Conservation (phyloP, 2,329 filamentous ascomycete genomes). For the Aureobasidium mangrovei region DNA sequence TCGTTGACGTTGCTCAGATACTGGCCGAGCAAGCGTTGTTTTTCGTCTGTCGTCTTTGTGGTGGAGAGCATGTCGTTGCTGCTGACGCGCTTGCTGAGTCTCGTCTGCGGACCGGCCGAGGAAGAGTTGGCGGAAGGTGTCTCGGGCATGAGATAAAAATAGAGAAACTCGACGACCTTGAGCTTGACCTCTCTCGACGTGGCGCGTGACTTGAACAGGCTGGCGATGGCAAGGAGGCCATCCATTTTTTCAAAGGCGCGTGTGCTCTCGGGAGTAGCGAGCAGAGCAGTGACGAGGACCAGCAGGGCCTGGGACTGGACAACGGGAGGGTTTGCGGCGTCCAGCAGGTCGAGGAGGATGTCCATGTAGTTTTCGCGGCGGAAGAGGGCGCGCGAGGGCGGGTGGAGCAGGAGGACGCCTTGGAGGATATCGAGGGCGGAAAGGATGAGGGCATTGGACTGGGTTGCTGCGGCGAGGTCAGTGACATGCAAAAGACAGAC, state of each 20-base stretch:
- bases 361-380: conserved; percentile 92
- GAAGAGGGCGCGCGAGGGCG: conserved; percentile 80
- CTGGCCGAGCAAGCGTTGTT: conserved; percentile 66
- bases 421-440: conserved; percentile 83
- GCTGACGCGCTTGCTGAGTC: conserved; percentile 19
- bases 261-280: conserved; percentile 79
- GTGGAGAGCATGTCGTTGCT: background rate
- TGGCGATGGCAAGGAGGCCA: conserved; percentile 83
- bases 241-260: conserved; percentile 88
- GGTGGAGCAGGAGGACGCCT: conserved; percentile 78
- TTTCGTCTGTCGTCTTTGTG: conserved; percentile 67
- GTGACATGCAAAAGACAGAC: background rate
- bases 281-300: conserved; percentile 78
- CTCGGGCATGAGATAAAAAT: conserved; percentile 98
- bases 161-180: conserved; percentile 93
- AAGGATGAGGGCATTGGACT: conserved; percentile 82
- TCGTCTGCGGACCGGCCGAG: conserved; percentile 21
- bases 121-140: conserved; percentile 35
- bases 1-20: conserved; percentile 79
- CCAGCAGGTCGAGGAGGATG: conserved; percentile 87
- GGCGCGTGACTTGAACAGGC: conserved; percentile 79
- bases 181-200: conserved; percentile 86
- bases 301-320: conserved; percentile 87
- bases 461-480: conserved; percentile 46
- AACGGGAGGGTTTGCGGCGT: conserved; percentile 78